Conservation (phyloP, 805 yeast species). For the Yarrowia divulgata region DNA sequence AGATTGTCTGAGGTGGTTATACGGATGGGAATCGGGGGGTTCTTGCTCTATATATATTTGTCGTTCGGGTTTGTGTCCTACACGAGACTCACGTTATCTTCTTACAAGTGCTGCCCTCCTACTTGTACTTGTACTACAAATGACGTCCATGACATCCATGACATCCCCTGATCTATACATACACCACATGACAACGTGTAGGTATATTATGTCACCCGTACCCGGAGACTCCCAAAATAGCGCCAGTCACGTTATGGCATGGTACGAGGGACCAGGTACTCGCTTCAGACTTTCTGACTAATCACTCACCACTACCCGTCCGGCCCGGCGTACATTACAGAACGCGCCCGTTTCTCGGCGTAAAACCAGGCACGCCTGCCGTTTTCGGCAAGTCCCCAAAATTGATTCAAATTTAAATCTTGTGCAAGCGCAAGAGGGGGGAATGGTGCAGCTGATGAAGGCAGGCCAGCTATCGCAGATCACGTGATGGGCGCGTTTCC, state of each 20-base stretch:
- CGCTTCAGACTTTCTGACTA: too few species aligned
- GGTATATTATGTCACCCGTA: conserved; percentile 4
- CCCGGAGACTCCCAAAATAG: background rate
- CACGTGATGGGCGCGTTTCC: conserved; percentile 1
- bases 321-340: conserved; percentile 4
- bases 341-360: background rate
- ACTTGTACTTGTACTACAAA: too few species aligned
- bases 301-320: too few species aligned
- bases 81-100: too few species aligned
- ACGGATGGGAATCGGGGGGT: too few species aligned
- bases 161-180: conserved; percentile 19
- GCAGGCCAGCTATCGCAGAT: background rate
- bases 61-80: too few species aligned
- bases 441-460: background rate
- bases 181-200: conserved; percentile 17
- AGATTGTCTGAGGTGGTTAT: too few species aligned
- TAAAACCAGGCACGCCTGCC: conserved; percentile 8
- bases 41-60: too few species aligned
- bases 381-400: conserved; percentile 21
- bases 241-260: background rate
- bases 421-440: background rate
- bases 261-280: background rate
- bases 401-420: conserved; percentile 13
- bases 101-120: too few species aligned
- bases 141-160: too few species aligned